A percentile compares a stretch with the other conserved stretches of the same genome.
Conservation (phyloP, 164 flowering plant genomes). For the Hamamelis virginiana region DNA sequence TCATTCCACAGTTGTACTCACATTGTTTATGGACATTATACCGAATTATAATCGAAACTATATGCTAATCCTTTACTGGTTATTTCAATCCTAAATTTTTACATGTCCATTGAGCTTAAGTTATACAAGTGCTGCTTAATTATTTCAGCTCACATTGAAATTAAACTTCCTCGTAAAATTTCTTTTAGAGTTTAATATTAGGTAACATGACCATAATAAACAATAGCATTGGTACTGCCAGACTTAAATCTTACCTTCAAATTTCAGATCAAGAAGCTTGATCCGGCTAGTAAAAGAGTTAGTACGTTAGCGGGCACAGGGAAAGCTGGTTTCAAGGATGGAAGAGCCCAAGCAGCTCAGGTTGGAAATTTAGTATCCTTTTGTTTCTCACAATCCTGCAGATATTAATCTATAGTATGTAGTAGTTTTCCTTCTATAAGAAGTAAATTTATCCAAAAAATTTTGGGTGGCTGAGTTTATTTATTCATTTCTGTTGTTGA, state of each 20-base stretch:
- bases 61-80: too few species aligned
- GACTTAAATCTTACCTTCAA: slow-evolving; percentile 8
- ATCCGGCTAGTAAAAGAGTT: slow-evolving; percentile 64
- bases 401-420: background rate
- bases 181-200: background rate
- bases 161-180: background rate
- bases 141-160: background rate
- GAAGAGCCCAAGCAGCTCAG: slow-evolving; percentile 68
- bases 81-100: too few species aligned
- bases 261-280: slow-evolving; percentile 80
- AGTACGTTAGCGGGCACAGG: slow-evolving; percentile 80
- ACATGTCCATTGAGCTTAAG: too few species aligned
- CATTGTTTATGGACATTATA: too few species aligned
- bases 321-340: slow-evolving; percentile 92
- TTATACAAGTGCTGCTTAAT: too few species aligned
- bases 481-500: too few species aligned
- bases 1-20: too few species aligned
- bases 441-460: background rate
- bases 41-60: too few species aligned
- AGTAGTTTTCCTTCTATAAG: background rate
- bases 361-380: slow-evolving; percentile 26
- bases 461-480: background rate
- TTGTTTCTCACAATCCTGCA: slow-evolving; percentile 3
- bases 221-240: background rate
- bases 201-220: background rate